Evolutionary conservation across 1,139 yeast genomes (phyloP).

Genomic region (Zygosaccharomyces sapae): DNA sequence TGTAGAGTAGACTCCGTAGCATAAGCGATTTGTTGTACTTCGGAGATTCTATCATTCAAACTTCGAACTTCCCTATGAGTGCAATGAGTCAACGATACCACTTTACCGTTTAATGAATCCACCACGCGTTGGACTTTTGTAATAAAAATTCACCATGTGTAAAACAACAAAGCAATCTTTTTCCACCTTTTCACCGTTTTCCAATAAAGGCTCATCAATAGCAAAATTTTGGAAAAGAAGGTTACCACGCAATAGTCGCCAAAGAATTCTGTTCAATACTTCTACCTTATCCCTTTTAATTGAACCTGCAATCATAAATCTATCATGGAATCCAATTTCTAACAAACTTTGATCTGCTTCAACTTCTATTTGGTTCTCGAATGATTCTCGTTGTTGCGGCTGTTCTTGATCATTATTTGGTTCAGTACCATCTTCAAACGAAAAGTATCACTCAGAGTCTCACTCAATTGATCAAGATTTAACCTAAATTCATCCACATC

Average conservation of each 20-base stretch:
- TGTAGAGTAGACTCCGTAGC: constrained; percentile 56
- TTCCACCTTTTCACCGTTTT: constrained; percentile 41
- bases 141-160: constrained; percentile 65
- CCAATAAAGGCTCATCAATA: constrained; percentile 44
- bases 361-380: constrained; percentile 8
- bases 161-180: constrained; percentile 61
- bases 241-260: constrained; percentile 73
- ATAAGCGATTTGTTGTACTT: constrained; percentile 54
- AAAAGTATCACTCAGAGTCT: constrained; percentile 27
- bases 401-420: constrained; percentile 11
- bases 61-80: constrained; percentile 39
- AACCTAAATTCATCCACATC: constrained; percentile 29
- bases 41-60: constrained; percentile 49
- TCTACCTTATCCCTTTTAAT: constrained; percentile 57
- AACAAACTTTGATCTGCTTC: constrained; percentile 20
- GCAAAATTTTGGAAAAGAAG: constrained; percentile 62
- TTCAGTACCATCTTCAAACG: constrained; percentile 25
- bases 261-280: constrained; percentile 60
- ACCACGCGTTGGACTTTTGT: constrained; percentile 55
- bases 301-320: constrained; percentile 54
- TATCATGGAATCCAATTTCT: constrained; percentile 36
- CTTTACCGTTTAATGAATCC: constrained; percentile 61
- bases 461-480: constrained; percentile 24
- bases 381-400: constrained; percentile 1
- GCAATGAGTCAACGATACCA: constrained; percentile 45